Evolutionary conservation across 805 yeast species (phyloP), one percentile per base, ranked within the genome.

Genomic region (Zygoascus ofunaensis): DNA sequence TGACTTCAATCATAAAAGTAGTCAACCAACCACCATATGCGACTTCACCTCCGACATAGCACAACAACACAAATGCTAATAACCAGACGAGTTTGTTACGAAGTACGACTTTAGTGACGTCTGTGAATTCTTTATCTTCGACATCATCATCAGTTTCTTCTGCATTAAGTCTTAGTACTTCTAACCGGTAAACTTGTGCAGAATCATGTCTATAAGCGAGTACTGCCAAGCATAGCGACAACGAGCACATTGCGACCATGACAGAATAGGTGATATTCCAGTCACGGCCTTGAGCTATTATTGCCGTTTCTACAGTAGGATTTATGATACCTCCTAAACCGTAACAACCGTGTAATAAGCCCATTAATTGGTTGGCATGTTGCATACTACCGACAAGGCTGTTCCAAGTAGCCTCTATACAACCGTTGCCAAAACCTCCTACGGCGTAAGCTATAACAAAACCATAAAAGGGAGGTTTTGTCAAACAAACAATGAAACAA

Each of bases 291-390:
- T 56, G 49, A 38, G 70, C 65, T 17, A 75, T 69, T 70, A 80
- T 66, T 0, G 70, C 61, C 0, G 86, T 75, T 2, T 81, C 79
- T 23, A 79, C 57, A 18, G 84, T 70, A 2, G 94, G 89, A 1
- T 85, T 71, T 1, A 79, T 51, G 40, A 83, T 78, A 1, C 87
- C 85, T 1, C 89, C 87, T 2, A 77, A 52, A 1, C 92, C 94
- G 59, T 82, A 83, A 8, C 68, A 56, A 1, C 85, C 89, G 62
- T 83, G 92, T 45, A 74, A 65, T 22, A 69, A 60, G 1, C 89
- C 84, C 62, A 81, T 68, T 46, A 74, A 67, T 42, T 71, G 74
- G 39, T 82, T 77, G 42, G 76, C 71, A 48, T 77, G 74, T 19
- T 68, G 68, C 35, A 80, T 60, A 44, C 71, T 59, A 5, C 62